These are phyloP conservation scores for Diplosphaera chodatii DNA, from an alignment of 139 green algal species.

Conservation along the genomic window DNA sequence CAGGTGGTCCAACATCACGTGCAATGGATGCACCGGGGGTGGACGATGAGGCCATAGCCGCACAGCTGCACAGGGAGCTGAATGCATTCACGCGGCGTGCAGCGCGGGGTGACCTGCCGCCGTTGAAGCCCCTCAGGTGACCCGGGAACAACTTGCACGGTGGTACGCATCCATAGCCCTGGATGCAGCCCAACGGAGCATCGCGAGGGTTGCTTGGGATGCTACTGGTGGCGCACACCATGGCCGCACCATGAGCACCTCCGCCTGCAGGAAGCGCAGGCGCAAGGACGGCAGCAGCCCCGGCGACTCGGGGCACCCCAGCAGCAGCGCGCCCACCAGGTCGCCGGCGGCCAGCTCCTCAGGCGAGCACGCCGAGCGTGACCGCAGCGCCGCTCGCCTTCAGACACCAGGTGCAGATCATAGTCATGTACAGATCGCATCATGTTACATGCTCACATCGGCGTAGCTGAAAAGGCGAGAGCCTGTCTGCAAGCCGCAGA, in stretches of 20 bases:
- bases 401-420: background rate
- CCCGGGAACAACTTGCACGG: background rate
- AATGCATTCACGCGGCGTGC: constrained; percentile 17
- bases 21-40: background rate
- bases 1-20: no score
- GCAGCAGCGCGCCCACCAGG: background rate
- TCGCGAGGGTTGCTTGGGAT: no score
- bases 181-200: no score
- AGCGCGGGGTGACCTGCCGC: background rate
- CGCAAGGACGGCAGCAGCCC: background rate
- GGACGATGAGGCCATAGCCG: constrained; percentile 17
- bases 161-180: no score
- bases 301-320: background rate
- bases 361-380: background rate
- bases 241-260: no score
- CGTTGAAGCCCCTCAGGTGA: background rate
- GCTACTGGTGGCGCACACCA: no score
- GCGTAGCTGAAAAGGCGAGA: no score
- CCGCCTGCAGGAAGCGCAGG: background rate
- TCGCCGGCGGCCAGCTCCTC: background rate
- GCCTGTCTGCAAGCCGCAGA: no score
- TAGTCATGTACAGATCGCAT: no score
- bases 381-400: no score
- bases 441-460: no score
- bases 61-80: constrained; percentile 27